phyloP scores from a whole-genome alignment of 768 basidiomycete species.

The Trametes elegans region DNA sequence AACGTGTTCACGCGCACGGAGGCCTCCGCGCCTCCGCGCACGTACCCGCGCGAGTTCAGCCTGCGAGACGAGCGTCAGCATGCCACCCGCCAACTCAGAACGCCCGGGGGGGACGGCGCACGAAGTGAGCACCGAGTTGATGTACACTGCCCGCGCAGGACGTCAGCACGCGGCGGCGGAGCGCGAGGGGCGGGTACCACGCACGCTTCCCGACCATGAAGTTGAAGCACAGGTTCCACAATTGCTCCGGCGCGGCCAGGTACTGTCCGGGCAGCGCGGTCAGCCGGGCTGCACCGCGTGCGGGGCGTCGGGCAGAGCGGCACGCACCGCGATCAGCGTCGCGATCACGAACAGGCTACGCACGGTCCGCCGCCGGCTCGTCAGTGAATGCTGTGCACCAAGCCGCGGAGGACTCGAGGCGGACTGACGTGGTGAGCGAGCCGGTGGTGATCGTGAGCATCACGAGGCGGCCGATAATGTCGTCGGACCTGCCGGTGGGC shows the following conservation, averaged over 20 bases:
- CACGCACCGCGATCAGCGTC: not conserved
- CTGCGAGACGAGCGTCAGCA: not conserved
- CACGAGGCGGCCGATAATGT: not conserved
- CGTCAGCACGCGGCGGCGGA: too few species aligned
- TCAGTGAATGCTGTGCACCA: too few species aligned
- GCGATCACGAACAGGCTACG: constrained; percentile 1
- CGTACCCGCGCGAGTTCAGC: not conserved
- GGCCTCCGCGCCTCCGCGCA: not conserved
- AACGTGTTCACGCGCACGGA: not conserved
- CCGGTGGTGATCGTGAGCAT: constrained; percentile 2
- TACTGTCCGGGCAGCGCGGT: not conserved
- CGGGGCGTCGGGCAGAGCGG: not conserved
- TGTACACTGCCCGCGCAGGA: not conserved
- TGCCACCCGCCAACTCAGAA: too few species aligned
- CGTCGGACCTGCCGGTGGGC: not conserved
- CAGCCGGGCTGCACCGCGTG: not conserved
- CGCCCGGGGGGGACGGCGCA: too few species aligned
- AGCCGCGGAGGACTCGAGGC: not conserved
- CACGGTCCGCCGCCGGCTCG: not conserved
- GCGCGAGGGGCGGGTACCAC: not conserved
- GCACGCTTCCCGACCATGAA: constrained; percentile 3
- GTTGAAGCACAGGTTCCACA: not conserved
- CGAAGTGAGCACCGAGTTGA: not conserved
- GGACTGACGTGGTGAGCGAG: not conserved
- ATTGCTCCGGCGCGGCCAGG: not conserved